Base-by-base conservation (phyloP, 169 alveolate genomes). In the Condylostoma magnum region DNA sequence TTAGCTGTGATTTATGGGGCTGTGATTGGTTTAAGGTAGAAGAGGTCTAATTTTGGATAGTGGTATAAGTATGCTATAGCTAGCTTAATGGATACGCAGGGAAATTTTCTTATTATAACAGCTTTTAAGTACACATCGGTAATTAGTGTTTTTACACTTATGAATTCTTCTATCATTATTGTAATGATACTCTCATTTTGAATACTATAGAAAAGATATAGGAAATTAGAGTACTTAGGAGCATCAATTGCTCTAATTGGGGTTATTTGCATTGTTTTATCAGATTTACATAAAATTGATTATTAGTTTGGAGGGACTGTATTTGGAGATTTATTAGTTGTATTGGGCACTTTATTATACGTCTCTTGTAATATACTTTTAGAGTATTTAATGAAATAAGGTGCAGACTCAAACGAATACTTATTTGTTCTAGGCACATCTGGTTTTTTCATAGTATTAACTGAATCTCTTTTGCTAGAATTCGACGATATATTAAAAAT, bases 371-470 rank as follows among this genome's bases (percentile, higher is more conserved):
- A 51, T 22, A 33, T 51, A 18, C 25, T 12, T n/a, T 25, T 51
- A 18, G 60, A 51, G 25, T 51, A 51, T 22, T 22, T 51, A 15
- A 51, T 51, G 60, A 51, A 51, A 33, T 12, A 51, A n/a, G 60
- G 25, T 18, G 37, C n/a, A 20, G 31, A 18, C 10, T 33, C 60
- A 20, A 25, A 51, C 15, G 31, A 51, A n/a, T 51, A 51, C 25
- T 22, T 51, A 15, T n/a, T 22, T 2, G 60, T 51, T n/a, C 44
- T 51, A 1, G 60, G 60, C n/a, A 33, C n/a, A 18, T n/a, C 33
- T 18, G 60, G 60, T 2, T 20, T 18, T 2, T 1, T 51, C 15
- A 51, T 51, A 18, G 25, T 22, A 25, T 33, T 51, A 20, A 33
- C 25, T n/a, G 60, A 51, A 25, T 18, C 36, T n/a, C 15, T 51